Percentiles rank a stretch among this genome's conserved stretches.
phyloP scores from a whole-genome alignment of 2,329 filamentous ascomycete species.

The Daldinia sp. region DNA sequence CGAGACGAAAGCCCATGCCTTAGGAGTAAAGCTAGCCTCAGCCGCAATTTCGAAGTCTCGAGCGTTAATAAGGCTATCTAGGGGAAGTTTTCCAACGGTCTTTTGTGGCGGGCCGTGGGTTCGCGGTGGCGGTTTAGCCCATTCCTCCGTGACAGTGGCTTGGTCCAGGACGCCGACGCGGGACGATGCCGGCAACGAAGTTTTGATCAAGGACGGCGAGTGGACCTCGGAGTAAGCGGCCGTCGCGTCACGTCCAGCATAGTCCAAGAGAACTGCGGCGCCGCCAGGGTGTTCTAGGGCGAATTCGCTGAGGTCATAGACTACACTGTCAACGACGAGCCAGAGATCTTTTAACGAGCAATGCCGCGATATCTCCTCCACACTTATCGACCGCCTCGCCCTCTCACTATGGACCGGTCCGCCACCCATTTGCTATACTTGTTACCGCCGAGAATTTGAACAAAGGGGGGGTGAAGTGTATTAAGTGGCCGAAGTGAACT shows the following conservation, averaged over 20 bases:
- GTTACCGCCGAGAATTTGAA: neutral
- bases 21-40: conserved; percentile 65
- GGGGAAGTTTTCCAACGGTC: conserved; percentile 57
- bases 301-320: conserved; percentile 77
- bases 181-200: conserved; percentile 59
- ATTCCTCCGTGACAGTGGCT: conserved; percentile 62
- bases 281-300: conserved; percentile 58
- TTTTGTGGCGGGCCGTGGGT: conserved; percentile 35
- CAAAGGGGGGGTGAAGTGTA: neutral
- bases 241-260: conserved; percentile 67
- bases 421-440: conserved; percentile 34
- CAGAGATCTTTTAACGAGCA: conserved; percentile 65
- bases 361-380: conserved; percentile 61
- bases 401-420: conserved; percentile 8
- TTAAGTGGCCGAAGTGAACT: neutral
- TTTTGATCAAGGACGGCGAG: conserved; percentile 56
- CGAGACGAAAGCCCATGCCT: conserved; percentile 78
- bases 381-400: conserved; percentile 50
- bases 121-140: conserved; percentile 56
- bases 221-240: conserved; percentile 65
- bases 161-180: conserved; percentile 63
- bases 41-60: conserved; percentile 72
- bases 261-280: conserved; percentile 58
- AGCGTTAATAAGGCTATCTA: conserved; percentile 67
- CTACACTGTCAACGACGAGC: conserved; percentile 73